Conservation (phyloP, 257 asterid genomes). For the Verbena officinalis region DNA sequence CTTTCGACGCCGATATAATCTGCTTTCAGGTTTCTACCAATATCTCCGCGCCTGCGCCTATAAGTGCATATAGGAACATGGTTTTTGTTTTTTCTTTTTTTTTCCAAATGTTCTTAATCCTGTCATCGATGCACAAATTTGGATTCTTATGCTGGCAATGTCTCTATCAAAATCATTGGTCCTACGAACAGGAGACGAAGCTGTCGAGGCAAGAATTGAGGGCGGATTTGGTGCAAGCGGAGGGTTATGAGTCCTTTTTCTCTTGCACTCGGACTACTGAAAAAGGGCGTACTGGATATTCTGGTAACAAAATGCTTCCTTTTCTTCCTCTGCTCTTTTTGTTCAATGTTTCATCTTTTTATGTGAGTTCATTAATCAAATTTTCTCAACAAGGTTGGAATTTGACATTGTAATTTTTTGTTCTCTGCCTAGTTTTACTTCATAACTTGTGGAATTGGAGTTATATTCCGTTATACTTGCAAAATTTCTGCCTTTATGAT, state of each 20-base stretch:
- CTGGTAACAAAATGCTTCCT: conserved; percentile 47
- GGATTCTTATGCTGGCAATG: neutral
- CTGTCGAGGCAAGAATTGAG: conserved; percentile 73
- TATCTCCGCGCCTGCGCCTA: neutral
- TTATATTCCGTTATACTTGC: neutral
- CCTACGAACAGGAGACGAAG: conserved; percentile 69
- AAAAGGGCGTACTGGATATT: conserved; percentile 87
- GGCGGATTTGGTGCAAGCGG: conserved; percentile 82
- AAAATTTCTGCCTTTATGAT: neutral
- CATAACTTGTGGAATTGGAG: neutral
- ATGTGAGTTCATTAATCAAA: neutral
- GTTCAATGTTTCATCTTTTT: neutral
- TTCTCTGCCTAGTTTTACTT: neutral
- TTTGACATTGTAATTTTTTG: neutral
- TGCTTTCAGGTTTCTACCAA: conserved; percentile 65
- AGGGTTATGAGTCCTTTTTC: conserved; percentile 95
- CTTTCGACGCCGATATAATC: conserved; percentile 85
- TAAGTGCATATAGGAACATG: neutral
- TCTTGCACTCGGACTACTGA: conserved; percentile 84
- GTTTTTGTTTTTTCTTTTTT: too few species aligned
- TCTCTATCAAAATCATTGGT: neutral
- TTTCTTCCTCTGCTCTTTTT: neutral
- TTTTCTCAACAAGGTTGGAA: neutral
- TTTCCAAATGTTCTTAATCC: too few species aligned
- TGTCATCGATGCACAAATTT: neutral